A percentile compares a stretch with the other conserved stretches of the same genome.
Evolutionary conservation across 176 grass and related monocot genomes (phyloP).

Genomic region (Aegilops sharonensis): DNA sequence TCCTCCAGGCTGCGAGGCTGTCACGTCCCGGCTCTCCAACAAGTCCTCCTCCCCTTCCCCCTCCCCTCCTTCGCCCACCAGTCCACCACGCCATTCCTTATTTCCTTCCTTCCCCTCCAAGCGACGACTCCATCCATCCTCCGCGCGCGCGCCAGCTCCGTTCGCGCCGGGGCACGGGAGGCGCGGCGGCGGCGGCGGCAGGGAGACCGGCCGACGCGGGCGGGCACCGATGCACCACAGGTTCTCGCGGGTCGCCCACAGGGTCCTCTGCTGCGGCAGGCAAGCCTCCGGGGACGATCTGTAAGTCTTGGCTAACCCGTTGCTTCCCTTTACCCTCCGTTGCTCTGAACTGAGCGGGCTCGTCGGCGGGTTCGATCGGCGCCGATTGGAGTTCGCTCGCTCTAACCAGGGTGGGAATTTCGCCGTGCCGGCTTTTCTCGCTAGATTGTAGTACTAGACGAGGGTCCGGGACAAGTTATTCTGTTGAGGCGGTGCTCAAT

Average conservation of each 20-base stretch:
- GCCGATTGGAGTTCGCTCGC: background rate
- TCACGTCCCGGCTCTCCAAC: background rate
- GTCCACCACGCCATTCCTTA: background rate
- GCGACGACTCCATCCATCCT: background rate
- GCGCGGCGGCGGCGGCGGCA: too few relatives aligned
- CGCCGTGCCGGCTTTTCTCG: background rate
- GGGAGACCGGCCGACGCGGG: background rate
- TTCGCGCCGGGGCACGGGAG: too few relatives aligned
- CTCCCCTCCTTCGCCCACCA: background rate
- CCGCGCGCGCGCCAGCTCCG: background rate
- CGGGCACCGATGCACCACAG: constrained; percentile 47
- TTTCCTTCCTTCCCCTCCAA: background rate
- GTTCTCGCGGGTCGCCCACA: constrained; percentile 47
- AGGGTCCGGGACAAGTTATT: background rate
- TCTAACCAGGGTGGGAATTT: background rate
- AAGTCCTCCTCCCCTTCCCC: background rate
- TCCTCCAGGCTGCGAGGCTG: background rate
- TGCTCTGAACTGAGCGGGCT: background rate
- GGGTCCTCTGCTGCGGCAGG: constrained; percentile 56
- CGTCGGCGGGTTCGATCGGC: background rate
- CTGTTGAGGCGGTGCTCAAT: background rate
- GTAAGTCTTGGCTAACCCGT: constrained; percentile 14
- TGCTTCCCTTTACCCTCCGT: too few relatives aligned
- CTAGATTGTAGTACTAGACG: background rate
- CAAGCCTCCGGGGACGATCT: constrained; percentile 39